Evolutionary conservation across 441 rosid species (phyloP).

Genomic region (Rhodomyrtus psidioides): DNA sequence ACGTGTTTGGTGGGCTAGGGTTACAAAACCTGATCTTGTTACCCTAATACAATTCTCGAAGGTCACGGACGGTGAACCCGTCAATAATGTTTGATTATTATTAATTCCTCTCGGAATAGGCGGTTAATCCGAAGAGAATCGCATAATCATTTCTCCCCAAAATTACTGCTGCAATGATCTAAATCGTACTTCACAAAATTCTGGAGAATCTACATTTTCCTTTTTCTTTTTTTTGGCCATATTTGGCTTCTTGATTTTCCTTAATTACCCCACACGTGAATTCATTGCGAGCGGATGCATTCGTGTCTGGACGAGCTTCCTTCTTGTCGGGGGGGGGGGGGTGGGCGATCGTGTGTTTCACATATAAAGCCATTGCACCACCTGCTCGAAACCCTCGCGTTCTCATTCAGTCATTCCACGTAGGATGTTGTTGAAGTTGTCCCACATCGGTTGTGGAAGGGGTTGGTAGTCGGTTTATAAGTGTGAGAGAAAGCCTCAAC

Average conservation of each 20-base stretch:
- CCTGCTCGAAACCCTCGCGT: neutral
- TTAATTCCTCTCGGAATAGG: too few species aligned
- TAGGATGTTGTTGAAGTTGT: too few species aligned
- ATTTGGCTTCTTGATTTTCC: neutral
- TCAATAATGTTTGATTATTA: too few species aligned
- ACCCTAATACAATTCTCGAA: too few species aligned
- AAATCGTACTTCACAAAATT: neutral
- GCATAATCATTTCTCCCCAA: too few species aligned
- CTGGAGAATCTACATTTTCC: neutral
- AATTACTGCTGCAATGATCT: neutral
- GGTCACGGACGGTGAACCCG: accelerated
- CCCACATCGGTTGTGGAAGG: too few species aligned
- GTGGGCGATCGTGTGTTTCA: neutral
- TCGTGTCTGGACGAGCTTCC: neutral
- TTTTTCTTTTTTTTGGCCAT: neutral
- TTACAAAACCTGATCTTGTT: neutral
- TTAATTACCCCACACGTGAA: neutral
- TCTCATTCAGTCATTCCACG: neutral
- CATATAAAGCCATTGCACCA: too few species aligned
- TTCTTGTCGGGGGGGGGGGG: neutral
- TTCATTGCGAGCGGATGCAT: neutral
- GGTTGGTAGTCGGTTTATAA: too few species aligned
- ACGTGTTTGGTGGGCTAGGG: neutral
- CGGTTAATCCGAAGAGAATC: too few species aligned
- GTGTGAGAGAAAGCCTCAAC: too few species aligned